Percentiles rank a stretch among this genome's conserved stretches.
phyloP scores from a whole-genome alignment of 176 grass and related monocot genomes.

The Stipa capillata region DNA sequence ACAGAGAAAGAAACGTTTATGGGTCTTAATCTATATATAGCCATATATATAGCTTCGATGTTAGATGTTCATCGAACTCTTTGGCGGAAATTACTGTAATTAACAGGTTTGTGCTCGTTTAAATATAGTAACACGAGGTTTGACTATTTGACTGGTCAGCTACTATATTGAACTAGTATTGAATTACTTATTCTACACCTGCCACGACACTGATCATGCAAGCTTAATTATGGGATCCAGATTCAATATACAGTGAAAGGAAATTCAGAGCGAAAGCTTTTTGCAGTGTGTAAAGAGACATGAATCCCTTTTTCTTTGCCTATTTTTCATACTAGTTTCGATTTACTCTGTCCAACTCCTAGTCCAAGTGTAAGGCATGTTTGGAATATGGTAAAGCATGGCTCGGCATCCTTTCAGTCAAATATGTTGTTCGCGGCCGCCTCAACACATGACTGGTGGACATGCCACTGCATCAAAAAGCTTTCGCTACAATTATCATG shows the following conservation, averaged over 20 bases:
- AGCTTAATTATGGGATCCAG: background rate
- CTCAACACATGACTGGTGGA: too few relatives aligned
- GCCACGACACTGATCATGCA: background rate
- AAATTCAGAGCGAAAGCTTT: slow-evolving; percentile 17
- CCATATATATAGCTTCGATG: background rate
- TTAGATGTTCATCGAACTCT: background rate
- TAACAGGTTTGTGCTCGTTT: background rate
- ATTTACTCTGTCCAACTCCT: too few relatives aligned
- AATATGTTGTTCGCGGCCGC: too few relatives aligned
- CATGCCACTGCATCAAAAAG: too few relatives aligned
- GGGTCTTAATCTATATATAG: background rate
- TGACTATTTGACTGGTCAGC: background rate
- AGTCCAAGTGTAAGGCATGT: too few relatives aligned
- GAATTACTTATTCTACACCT: background rate
- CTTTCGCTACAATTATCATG: too few relatives aligned
- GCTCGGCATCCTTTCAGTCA: too few relatives aligned
- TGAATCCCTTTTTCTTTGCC: background rate
- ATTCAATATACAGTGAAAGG: background rate
- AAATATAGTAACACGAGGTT: background rate
- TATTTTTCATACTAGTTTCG: background rate
- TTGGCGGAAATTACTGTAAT: background rate
- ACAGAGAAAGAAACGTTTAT: background rate
- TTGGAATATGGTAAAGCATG: too few relatives aligned
- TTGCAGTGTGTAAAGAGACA: background rate
- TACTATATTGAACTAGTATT: background rate